Base-by-base conservation (phyloP, 2,329 filamentous ascomycete species). In the Emergomyces pasteurianus region DNA sequence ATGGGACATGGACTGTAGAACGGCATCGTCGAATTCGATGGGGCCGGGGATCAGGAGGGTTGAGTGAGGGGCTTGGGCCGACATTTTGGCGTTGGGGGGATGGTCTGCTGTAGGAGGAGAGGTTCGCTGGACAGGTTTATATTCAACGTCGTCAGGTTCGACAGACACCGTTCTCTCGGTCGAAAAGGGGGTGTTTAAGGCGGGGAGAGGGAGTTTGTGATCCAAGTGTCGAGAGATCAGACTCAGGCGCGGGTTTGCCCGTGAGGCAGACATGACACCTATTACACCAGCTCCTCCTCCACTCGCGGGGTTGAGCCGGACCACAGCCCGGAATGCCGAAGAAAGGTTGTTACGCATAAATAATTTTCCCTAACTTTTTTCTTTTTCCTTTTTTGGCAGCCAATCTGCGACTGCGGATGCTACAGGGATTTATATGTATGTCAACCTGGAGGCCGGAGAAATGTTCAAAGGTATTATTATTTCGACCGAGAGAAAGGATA, bases 1-100 rank as follows among this genome's bases (percentile, higher is more conserved):
- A 78, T 96, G 91, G 80, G 88, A 87, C 92, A 96, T 96, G 63
- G 91, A 90, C 75, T 92, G 84, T 58, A 96, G 85, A 63, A 97
- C 92, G 55, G 86, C 91, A 92, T 97, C 92, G 74, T 96, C 92
- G 73, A 96, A 96, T 79, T 97, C 92, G 75, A 97, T 95, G 71
- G 94, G 94, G 65, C 94, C 94, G 57, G 94, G 94, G 72, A 99
- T 97, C 78, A 99, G 85, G 77, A 99, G 81, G 60, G 92, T 87
- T 59, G 84, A 80, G 72, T 87, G 85, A 60, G 81, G 74, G 59
- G 81, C 69, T 76, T 86, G 83, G 60, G 69, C 72, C 47, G 83
- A 85, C 82, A 85, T 85, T 59, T 70, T 80, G 69, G 68, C 66
- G 57, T 68, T 63, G 58, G 67, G 65, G 66, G n/a, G n/a, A n/a